These are phyloP conservation scores for Lasiodiplodia citricola DNA, from an alignment of 2,329 filamentous ascomycete species.

Conservation along the genomic window DNA sequence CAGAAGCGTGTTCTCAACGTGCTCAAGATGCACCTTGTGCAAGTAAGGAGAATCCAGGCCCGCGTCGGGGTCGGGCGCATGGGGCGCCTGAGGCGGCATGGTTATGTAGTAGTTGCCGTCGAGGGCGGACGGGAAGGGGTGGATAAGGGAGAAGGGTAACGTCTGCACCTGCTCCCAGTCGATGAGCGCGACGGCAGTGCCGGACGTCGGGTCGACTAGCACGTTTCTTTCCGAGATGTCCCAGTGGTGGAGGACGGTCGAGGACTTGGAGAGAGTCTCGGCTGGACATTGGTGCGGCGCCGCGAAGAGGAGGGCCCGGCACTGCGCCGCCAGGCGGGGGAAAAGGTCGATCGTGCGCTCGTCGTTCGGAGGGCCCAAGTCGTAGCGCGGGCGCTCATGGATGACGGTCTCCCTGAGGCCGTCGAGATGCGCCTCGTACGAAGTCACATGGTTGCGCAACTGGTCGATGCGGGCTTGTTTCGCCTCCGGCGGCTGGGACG, in stretches of 20 bases:
- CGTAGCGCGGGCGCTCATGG: too few relatives aligned
- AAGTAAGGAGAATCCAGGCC: fast-evolving
- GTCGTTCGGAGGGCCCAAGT: fast-evolving
- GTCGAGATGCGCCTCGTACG: too few relatives aligned
- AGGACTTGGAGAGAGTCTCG: not conserved
- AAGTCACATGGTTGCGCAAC: too few relatives aligned
- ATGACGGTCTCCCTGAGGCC: fast-evolving
- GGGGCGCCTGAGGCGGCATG: too few relatives aligned
- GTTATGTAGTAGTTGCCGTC: too few relatives aligned
- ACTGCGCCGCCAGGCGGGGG: not conserved
- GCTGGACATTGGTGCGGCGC: too few relatives aligned
- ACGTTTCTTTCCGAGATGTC: conserved; percentile 21
- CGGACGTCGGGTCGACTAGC: conserved; percentile 8
- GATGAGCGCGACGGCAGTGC: conserved; percentile 13
- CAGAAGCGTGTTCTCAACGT: too few relatives aligned
- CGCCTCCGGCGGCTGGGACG: too few relatives aligned
- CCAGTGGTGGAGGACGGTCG: conserved; percentile 7
- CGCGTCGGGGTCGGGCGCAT: too few relatives aligned
- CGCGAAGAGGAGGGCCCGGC: not conserved
- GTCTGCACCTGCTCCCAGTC: conserved; percentile 26
- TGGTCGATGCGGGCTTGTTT: too few relatives aligned
- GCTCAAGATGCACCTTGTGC: fast-evolving
- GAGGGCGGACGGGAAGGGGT: not conserved
- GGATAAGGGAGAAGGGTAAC: not conserved
- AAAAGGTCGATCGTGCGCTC: not conserved